These are phyloP conservation scores for Alternaria sp. DNA, from an alignment of 2,329 filamentous ascomycete genomes.

Conservation along the genomic window DNA sequence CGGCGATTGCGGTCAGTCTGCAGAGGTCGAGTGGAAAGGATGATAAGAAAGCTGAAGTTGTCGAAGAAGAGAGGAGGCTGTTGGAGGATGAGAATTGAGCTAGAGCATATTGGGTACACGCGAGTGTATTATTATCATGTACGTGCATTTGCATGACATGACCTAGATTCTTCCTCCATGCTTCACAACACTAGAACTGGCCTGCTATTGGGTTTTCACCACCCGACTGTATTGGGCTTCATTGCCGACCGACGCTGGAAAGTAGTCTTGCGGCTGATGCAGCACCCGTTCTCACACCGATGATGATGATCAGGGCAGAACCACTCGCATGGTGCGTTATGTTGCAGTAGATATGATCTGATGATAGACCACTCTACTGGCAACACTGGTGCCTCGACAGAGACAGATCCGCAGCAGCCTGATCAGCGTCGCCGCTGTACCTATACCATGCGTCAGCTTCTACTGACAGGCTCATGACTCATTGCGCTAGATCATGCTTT, in stretches of 20 bases:
- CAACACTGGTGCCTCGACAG: not conserved
- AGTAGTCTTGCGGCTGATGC: not conserved
- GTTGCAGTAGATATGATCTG: not conserved
- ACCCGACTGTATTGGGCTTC: not conserved
- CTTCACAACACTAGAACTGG: not conserved
- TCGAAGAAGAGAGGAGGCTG: constrained; percentile 32
- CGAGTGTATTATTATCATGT: not conserved
- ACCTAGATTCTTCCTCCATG: not conserved
- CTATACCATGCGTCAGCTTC: not conserved
- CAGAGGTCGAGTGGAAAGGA: constrained; percentile 22
- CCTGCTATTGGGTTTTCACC: not conserved
- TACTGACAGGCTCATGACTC: not conserved
- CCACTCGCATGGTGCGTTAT: not conserved
- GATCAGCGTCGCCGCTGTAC: not conserved
- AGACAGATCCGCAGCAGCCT: not conserved
- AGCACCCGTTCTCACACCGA: not conserved
- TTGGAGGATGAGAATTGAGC: constrained; percentile 12
- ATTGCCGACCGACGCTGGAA: not conserved
- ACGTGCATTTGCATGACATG: not conserved
- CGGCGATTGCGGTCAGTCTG: constrained; percentile 35
- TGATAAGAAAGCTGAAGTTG: constrained; percentile 11
- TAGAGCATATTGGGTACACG: not conserved
- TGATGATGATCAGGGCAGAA: not conserved
- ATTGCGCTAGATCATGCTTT: not conserved
- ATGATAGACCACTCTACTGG: not conserved